Conservation (phyloP, 2,329 filamentous ascomycete genomes). For the Epichloe sp. region DNA sequence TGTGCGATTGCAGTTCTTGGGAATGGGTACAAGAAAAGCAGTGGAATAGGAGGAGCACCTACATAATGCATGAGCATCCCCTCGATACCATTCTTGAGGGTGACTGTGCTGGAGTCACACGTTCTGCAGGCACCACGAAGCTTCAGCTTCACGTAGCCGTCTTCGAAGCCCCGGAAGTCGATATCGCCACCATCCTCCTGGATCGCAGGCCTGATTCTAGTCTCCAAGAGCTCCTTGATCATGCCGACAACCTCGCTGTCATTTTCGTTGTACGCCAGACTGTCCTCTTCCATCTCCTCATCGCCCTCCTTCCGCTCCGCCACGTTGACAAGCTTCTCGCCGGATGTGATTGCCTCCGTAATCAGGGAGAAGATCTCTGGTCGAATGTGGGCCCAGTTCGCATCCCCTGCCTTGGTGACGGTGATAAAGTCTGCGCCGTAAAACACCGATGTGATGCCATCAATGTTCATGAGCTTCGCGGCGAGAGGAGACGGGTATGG, state of each 20-base stretch:
- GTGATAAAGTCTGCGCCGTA: conserved; percentile 95
- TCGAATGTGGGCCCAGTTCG: conserved; percentile 88
- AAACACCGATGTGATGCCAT: conserved; percentile 90
- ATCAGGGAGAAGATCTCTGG: conserved; percentile 93
- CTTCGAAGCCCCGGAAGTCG: conserved; percentile 80
- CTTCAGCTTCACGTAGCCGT: conserved; percentile 72
- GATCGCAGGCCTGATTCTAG: conserved; percentile 84
- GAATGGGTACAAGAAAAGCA: neutral
- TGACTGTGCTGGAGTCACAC: conserved; percentile 93
- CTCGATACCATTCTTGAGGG: conserved; percentile 94
- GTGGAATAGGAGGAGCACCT: conserved; percentile 27
- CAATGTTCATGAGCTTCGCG: conserved; percentile 79
- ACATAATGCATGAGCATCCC: conserved; percentile 96
- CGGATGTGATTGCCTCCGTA: conserved; percentile 78
- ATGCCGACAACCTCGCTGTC: conserved; percentile 92
- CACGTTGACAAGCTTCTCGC: conserved; percentile 66
- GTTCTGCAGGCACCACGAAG: conserved; percentile 86
- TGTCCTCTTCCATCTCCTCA: conserved; percentile 42
- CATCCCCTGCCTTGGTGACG: conserved; percentile 77
- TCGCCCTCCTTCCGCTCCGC: conserved; percentile 46
- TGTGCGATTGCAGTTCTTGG: neutral
- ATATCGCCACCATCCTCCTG: conserved; percentile 98
- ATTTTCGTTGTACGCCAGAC: conserved; percentile 71
- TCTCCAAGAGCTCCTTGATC: conserved; percentile 97
- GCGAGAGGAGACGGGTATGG: conserved; percentile 87